Conservation (phyloP, 2,329 filamentous ascomycete genomes). For the Fulvia fulva region DNA sequence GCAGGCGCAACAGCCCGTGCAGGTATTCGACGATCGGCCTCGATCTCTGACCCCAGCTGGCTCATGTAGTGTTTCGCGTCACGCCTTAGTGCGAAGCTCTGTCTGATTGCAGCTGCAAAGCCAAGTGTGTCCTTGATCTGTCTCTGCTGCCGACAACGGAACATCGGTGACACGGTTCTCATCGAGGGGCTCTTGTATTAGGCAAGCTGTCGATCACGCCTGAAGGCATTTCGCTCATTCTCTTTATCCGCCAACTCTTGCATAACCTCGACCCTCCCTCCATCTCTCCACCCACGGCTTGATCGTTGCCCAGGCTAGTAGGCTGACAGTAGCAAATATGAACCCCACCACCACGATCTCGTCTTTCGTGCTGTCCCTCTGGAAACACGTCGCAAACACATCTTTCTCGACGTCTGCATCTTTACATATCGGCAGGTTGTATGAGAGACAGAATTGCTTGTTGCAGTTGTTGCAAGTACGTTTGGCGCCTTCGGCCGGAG, state of each 20-base stretch:
- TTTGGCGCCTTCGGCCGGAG: not conserved
- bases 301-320: constrained; percentile 58
- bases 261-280: constrained; percentile 14
- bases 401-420: constrained; percentile 59
- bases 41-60: too few species aligned
- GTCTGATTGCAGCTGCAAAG: too few species aligned
- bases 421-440: constrained; percentile 56
- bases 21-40: too few species aligned
- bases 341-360: constrained; percentile 63
- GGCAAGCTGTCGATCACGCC: too few species aligned
- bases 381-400: constrained; percentile 64
- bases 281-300: constrained; percentile 54
- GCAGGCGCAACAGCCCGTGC: too few species aligned
- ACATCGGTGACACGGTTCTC: too few species aligned
- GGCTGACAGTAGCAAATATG: constrained; percentile 58
- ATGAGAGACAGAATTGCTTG: constrained; percentile 62
- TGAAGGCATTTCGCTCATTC: not conserved
- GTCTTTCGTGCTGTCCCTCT: constrained; percentile 65
- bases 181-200: too few species aligned
- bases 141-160: too few species aligned
- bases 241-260: constrained; percentile 1
- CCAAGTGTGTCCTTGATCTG: too few species aligned
- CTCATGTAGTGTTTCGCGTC: too few species aligned
- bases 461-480: constrained; percentile 63
- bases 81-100: too few species aligned